Conservation (phyloP, 2,329 filamentous ascomycete species). For the Fusarium kyushuense region DNA sequence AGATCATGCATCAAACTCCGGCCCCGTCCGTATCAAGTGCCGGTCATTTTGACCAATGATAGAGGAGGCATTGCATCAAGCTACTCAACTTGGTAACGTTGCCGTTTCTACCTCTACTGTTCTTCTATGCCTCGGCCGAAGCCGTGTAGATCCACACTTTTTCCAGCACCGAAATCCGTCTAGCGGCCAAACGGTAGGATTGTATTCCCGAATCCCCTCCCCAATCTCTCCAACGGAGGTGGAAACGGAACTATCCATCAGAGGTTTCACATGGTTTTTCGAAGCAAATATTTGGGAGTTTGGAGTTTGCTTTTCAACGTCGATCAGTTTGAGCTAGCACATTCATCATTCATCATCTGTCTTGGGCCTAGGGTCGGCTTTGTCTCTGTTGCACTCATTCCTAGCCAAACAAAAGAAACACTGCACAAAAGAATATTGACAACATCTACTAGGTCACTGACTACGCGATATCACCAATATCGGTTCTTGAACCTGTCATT, state of each 20-base stretch:
- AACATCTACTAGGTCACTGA: neutral
- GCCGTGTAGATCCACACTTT: neutral
- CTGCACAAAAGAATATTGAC: neutral
- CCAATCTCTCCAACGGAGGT: neutral
- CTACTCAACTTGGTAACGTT: neutral
- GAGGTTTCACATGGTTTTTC: neutral
- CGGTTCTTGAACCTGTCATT: neutral
- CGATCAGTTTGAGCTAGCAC: neutral
- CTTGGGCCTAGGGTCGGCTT: neutral
- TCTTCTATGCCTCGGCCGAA: slow-evolving; percentile 6
- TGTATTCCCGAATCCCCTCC: neutral
- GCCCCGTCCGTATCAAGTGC: slow-evolving; percentile 8
- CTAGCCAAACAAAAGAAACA: neutral
- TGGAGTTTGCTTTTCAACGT: neutral
- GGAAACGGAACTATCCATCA: neutral
- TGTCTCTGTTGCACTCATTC: neutral
- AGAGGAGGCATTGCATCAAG: neutral
- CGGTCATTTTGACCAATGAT: neutral
- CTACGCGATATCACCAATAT: neutral
- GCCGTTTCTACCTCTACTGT: neutral
- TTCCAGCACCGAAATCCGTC: neutral
- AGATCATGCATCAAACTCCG: neutral
- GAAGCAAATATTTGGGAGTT: neutral
- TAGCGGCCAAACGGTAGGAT: neutral
- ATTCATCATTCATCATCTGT: neutral